Evolutionary conservation across 345 rosid genomes (phyloP).

Genomic region (Ceriops tagal): DNA sequence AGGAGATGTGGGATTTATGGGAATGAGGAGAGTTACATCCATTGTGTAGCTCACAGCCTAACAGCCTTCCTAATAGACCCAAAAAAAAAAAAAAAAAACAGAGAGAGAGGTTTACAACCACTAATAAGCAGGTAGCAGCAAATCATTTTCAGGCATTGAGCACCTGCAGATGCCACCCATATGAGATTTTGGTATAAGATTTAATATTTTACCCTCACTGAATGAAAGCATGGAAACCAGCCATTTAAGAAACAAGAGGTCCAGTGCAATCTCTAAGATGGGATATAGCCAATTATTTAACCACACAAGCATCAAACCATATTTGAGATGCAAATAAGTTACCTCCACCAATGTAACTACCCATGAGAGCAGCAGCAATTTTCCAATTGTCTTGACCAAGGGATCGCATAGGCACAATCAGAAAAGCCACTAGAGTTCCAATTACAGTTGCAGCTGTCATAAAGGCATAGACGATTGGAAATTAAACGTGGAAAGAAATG

Average conservation of each 20-base stretch:
- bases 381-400: conserved; percentile 90
- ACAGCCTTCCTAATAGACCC: too few species aligned
- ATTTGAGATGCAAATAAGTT: conserved; percentile 8
- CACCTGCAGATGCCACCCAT: neutral
- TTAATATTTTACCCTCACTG: neutral
- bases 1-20: too few species aligned
- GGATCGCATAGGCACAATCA: conserved; percentile 78
- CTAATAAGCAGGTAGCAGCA: neutral
- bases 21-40: too few species aligned
- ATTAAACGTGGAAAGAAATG: neutral
- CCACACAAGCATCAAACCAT: neutral
- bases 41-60: too few species aligned
- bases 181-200: neutral
- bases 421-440: conserved; percentile 70
- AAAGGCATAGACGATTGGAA: conserved; percentile 9
- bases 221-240: neutral
- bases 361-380: conserved; percentile 91
- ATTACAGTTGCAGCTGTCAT: conserved; percentile 62
- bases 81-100: neutral
- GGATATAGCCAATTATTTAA: neutral
- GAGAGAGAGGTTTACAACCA: neutral
- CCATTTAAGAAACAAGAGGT: too few species aligned
- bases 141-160: neutral
- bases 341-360: conserved; percentile 66
- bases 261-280: too few species aligned